A percentile compares a stretch with the other conserved stretches of the same genome.
phyloP scores from a whole-genome alignment of 176 grass and related monocot genomes.

The Oryza officinalis region DNA sequence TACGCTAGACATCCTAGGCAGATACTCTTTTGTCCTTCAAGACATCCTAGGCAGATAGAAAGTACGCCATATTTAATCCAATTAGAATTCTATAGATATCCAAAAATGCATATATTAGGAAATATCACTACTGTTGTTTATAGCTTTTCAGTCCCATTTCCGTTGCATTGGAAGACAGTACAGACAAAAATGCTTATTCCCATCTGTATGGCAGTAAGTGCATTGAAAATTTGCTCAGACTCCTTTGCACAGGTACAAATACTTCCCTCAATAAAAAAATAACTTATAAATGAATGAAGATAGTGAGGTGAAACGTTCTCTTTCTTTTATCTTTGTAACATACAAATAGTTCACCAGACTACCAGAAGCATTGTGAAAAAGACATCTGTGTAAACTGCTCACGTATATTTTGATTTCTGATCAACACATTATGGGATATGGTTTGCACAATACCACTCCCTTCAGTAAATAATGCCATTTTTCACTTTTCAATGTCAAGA shows the following conservation, averaged over 20 bases:
- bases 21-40: not conserved
- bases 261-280: no score
- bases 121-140: not conserved
- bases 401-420: slow-evolving; percentile 1
- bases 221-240: slow-evolving; percentile 3
- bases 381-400: not conserved
- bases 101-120: slow-evolving; percentile 1
- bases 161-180: not conserved
- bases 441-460: not conserved
- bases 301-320: no score
- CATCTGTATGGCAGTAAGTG: slow-evolving; percentile 2
- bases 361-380: not conserved
- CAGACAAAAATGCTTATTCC: slow-evolving; percentile 11
- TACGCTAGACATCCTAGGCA: not conserved
- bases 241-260: not conserved
- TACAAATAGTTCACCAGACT: not conserved
- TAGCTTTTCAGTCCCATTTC: slow-evolving; percentile 17
- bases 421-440: not conserved
- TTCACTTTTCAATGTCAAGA: no score
- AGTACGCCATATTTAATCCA: not conserved
- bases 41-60: slow-evolving; percentile 5
- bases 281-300: no score
- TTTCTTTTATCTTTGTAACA: not conserved
- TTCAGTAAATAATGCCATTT: no score
- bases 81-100: not conserved